A percentile compares a stretch with the other conserved stretches of the same genome.
Conservation (phyloP, 305 asterid species). For the Salvia sclarea region DNA sequence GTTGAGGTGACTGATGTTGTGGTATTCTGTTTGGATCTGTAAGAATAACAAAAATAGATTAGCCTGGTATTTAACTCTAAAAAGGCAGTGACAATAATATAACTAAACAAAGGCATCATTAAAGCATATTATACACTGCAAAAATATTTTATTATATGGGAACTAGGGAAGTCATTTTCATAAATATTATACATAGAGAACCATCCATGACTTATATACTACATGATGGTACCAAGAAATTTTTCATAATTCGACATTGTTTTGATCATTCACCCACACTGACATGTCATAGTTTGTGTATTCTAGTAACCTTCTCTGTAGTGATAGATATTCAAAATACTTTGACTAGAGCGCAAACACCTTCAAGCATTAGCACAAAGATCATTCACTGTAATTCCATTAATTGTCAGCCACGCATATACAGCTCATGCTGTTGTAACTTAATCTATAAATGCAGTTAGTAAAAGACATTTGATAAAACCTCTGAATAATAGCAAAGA, state of each 20-base stretch:
- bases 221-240: background rate
- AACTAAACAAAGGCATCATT: slow-evolving; percentile 13
- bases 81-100: background rate
- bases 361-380: background rate
- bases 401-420: background rate
- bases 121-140: background rate
- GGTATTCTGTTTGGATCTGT: slow-evolving; percentile 64
- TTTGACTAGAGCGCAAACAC: background rate
- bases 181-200: background rate
- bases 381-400: slow-evolving; percentile 1
- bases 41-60: slow-evolving; percentile 30
- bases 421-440: slow-evolving; percentile 4
- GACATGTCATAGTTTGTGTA: background rate
- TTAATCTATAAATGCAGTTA: background rate
- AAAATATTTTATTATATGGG: background rate
- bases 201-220: background rate
- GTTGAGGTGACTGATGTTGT: slow-evolving; percentile 59
- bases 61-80: background rate
- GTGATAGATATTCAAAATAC: background rate
- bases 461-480: slow-evolving; percentile 14
- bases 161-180: slow-evolving; percentile 7
- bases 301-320: background rate
- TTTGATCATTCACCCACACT: background rate
- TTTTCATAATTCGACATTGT: background rate
- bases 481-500: slow-evolving; percentile 23